phyloP scores from a whole-genome alignment of 2,329 filamentous ascomycete genomes.

The Cercospora sojina region DNA sequence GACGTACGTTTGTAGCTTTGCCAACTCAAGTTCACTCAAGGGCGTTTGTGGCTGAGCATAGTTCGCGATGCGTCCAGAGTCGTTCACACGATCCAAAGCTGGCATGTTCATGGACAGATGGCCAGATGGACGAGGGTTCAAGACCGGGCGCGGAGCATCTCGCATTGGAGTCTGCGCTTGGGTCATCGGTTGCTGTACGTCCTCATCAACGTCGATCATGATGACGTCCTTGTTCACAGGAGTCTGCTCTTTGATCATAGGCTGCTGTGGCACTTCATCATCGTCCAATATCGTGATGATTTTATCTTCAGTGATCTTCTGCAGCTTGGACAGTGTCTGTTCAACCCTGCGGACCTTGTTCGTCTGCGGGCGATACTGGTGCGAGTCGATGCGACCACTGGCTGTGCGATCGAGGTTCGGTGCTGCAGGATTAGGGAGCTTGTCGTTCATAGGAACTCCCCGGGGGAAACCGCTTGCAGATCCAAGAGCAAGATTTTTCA shows the following conservation, averaged over 20 bases:
- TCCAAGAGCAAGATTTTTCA: too few species aligned
- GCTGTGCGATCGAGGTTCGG: neutral
- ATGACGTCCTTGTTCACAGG: neutral
- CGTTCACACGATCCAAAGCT: neutral
- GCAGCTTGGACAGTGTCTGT: neutral
- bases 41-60: neutral
- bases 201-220: neutral
- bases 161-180: neutral
- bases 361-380: neutral
- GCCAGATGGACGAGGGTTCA: neutral
- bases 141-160: neutral
- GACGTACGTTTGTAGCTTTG: neutral
- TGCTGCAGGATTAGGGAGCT: neutral
- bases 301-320: neutral
- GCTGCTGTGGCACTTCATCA: neutral
- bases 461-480: neutral
- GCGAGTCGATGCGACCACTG: neutral
- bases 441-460: neutral
- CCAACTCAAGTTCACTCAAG: neutral
- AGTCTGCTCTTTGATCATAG: neutral
- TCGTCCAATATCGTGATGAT: neutral
- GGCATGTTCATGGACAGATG: neutral
- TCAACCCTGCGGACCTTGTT: neutral
- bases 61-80: neutral
- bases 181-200: neutral